Evolutionary conservation across 768 basidiomycete species (phyloP).

Genomic region (Podaxis rugospora): DNA sequence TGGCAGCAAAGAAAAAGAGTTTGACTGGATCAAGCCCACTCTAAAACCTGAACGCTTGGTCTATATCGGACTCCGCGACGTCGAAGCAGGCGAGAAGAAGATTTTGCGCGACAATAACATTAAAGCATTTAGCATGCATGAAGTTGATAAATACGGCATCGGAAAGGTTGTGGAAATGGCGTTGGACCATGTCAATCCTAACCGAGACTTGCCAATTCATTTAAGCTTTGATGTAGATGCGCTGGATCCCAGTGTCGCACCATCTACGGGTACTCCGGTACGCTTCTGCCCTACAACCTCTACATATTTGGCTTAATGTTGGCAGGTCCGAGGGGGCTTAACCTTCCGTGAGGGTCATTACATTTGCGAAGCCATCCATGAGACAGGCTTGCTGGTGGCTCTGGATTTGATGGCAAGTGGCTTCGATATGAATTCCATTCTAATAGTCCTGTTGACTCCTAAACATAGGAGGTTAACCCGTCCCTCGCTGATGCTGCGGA

Average conservation of each 20-base stretch:
- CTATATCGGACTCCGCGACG: constrained; percentile 95
- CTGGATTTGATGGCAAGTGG: constrained; percentile 85
- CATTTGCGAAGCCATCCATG: constrained; percentile 88
- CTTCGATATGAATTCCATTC: constrained; percentile 1
- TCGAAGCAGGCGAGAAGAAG: constrained; percentile 84
- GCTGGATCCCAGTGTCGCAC: constrained; percentile 92
- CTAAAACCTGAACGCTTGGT: constrained; percentile 76
- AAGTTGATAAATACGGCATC: constrained; percentile 88
- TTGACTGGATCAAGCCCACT: constrained; percentile 52
- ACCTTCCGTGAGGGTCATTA: constrained; percentile 99
- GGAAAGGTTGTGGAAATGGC: constrained; percentile 97
- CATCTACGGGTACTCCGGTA: constrained; percentile 90
- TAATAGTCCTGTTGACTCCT: not conserved
- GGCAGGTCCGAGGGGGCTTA: constrained; percentile 85
- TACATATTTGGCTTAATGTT: constrained; percentile 6
- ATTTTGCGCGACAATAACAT: constrained; percentile 79
- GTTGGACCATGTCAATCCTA: constrained; percentile 87
- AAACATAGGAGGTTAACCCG: constrained; percentile 89
- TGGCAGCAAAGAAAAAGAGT: constrained; percentile 40
- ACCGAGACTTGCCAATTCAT: constrained; percentile 82
- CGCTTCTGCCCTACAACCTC: constrained; percentile 16
- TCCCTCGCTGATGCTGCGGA: constrained; percentile 71
- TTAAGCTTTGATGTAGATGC: constrained; percentile 97
- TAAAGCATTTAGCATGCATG: constrained; percentile 90
- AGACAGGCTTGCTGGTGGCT: constrained; percentile 89